Percentiles rank a stretch among this genome's conserved stretches.
phyloP scores from a whole-genome alignment of 257 asterid genomes.

The Apocynum venetum region DNA sequence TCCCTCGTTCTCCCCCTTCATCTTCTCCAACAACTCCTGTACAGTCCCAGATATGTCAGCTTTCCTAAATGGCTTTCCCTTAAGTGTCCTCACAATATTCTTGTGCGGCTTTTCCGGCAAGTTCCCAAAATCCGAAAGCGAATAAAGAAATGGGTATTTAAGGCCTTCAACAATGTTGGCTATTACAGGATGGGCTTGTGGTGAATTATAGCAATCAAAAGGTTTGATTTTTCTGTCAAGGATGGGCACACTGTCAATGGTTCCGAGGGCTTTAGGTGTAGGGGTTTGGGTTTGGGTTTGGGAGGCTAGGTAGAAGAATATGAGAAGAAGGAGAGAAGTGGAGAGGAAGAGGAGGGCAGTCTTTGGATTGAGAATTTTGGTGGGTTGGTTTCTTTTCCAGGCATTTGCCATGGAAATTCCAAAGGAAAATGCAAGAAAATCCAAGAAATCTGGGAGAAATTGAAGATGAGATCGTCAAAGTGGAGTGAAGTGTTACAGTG shows the following conservation, averaged over 20 bases:
- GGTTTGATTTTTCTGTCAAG: conserved; percentile 46
- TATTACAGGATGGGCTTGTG: conserved; percentile 83
- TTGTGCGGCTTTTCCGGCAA: conserved; percentile 97
- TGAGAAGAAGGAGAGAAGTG: conserved; percentile 63
- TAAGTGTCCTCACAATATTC: conserved; percentile 76
- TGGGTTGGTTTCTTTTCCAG: conserved; percentile 77
- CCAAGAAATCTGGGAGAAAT: not conserved
- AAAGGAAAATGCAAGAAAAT: not conserved
- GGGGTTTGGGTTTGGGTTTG: conserved; percentile 56
- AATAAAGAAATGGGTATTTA: conserved; percentile 76
- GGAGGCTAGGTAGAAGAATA: conserved; percentile 66
- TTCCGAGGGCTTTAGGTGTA: conserved; percentile 28
- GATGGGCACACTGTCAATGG: conserved; percentile 11
- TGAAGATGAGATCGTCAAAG: not conserved
- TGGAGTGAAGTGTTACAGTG: not conserved
- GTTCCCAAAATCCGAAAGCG: conserved; percentile 82
- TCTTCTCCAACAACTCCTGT: conserved; percentile 61
- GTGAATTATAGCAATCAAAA: conserved; percentile 65
- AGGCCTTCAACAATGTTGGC: conserved; percentile 95
- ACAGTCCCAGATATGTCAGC: conserved; percentile 90
- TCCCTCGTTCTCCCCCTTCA: conserved; percentile 33
- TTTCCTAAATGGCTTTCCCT: conserved; percentile 79
- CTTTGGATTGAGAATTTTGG: conserved; percentile 56
- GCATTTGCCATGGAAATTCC: conserved; percentile 68
- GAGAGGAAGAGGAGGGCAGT: conserved; percentile 67